phyloP scores from a whole-genome alignment of 2,329 filamentous ascomycete species.

The Pseudocercospora vitis region DNA sequence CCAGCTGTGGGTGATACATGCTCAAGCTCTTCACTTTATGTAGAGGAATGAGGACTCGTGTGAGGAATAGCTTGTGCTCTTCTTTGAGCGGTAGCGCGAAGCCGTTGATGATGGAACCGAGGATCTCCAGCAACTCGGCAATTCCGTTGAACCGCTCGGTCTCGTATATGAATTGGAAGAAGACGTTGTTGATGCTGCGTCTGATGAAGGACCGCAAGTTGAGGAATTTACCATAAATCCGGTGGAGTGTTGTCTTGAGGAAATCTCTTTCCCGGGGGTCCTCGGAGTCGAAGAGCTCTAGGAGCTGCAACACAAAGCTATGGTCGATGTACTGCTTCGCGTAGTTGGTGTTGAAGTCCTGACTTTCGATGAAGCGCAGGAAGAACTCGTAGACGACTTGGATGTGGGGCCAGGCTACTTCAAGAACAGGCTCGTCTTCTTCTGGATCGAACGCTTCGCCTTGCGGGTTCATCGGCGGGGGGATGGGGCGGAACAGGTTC shows the following conservation, averaged over 20 bases:
- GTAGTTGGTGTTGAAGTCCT: constrained; percentile 99
- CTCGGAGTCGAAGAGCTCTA: constrained; percentile 98
- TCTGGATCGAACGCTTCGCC: constrained; percentile 98
- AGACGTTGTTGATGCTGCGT: constrained; percentile 99
- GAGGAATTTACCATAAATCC: constrained; percentile 98
- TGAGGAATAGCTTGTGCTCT: constrained; percentile 97
- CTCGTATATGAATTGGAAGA: constrained; percentile 99
- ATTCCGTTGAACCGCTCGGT: constrained; percentile 98
- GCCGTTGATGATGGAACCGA: constrained; percentile 98
- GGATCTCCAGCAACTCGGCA: constrained; percentile 90
- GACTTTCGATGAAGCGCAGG: constrained; percentile 96
- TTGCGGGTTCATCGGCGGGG: constrained; percentile 94
- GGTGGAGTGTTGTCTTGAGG: constrained; percentile 93
- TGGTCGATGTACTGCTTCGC: constrained; percentile 99
- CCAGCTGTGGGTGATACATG: constrained; percentile 99
- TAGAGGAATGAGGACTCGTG: constrained; percentile 83
- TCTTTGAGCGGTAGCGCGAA: constrained; percentile 96
- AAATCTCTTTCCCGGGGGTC: constrained; percentile 96
- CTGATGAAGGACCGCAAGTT: constrained; percentile 96
- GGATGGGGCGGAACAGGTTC: constrained; percentile 95
- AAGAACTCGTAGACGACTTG: constrained; percentile 99
- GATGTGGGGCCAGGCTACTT: constrained; percentile 98
- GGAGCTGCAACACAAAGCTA: constrained; percentile 87
- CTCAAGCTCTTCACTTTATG: constrained; percentile 99
- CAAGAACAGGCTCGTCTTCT: constrained; percentile 95